These are phyloP conservation scores for Leucosporidium scottii DNA, from an alignment of 768 basidiomycete genomes.

Conservation along the genomic window DNA sequence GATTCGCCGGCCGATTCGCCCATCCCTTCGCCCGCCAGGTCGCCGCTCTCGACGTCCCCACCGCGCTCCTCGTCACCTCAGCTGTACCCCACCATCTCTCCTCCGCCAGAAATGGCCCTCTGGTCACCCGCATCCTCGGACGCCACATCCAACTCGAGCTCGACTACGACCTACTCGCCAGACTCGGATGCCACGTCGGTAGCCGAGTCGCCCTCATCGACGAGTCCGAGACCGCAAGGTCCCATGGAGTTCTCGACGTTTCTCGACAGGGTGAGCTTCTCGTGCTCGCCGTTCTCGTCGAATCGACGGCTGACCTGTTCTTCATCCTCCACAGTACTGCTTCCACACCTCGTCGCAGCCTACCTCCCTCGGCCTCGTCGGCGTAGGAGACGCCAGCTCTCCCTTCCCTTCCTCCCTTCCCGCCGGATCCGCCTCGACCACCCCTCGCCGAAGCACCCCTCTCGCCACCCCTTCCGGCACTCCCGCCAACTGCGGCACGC, in stretches of 20 bases:
- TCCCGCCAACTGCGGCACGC: background rate
- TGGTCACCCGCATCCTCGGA: background rate
- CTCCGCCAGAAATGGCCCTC: background rate
- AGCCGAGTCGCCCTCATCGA: background rate
- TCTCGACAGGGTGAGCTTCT: constrained; percentile 21
- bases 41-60: background rate
- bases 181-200: constrained; percentile 14
- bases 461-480: background rate
- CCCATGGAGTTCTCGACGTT: constrained; percentile 29
- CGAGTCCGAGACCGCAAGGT: constrained; percentile 7
- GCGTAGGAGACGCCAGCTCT: background rate
- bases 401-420: background rate
- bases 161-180: background rate
- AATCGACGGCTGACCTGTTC: background rate
- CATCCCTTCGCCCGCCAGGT: background rate
- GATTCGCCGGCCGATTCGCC: background rate
- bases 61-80: background rate
- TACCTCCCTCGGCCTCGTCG: constrained; percentile 20
- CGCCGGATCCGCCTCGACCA: constrained; percentile 1
- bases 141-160: background rate
- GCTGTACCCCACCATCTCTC: background rate
- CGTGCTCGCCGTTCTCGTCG: background rate
- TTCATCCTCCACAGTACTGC: constrained; percentile 13
- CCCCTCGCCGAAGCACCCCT: background rate
- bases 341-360: constrained; percentile 11